Base-by-base conservation (phyloP, 495 filamentous ascomycete species). In the Hypoxylon subgilvum region DNA sequence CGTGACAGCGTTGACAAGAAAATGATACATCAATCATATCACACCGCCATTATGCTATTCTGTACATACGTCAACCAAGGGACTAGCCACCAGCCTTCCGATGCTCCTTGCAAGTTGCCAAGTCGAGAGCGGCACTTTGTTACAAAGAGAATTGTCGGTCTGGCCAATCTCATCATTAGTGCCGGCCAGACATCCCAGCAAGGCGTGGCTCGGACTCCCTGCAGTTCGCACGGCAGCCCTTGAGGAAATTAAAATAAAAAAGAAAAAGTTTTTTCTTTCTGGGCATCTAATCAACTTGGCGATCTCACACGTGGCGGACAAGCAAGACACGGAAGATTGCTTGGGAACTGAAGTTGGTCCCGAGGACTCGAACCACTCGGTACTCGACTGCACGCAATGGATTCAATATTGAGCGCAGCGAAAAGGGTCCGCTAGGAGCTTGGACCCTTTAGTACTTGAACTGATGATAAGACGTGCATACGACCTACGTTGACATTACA, bases 271-370 rank as follows among this genome's bases (percentile, higher is more conserved):
- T 30, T 30, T 30, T 30, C 27, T 30, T 30, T 30, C 10, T 30
- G 27, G 27, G 27, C 16, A n/a, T n/a, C n/a, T 21, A 21, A 25
- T 39, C 35, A 32, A 47, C 49, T 58, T 50, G 53, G 60, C 60
- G 53, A 63, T 63, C 60, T 54, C 60, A 57, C 60, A 63, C 60
- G 60, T 63, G 60, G 53, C 60, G 19, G 47, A 34, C 53, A 58
- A 57, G 60, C 44, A 63, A 54, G 53, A 53, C 48, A 43, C 52
- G 59, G 52, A 41, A 63, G 52, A 56, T 62, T 62, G 7, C 52
- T 46, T 62, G 7, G 10, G 31, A 34, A 34, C 7, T 12, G n/a
- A 34, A 5, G 31, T 4, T 3, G 27, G 58, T 41, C 46, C 58
- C 58, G 46, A 39, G 34, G 52, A 56, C 44, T 45, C 50, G 44